Evolutionary conservation across 257 asterid genomes (phyloP), one percentile per base, ranked within the genome.

Genomic region (Catharanthus roseus): DNA sequence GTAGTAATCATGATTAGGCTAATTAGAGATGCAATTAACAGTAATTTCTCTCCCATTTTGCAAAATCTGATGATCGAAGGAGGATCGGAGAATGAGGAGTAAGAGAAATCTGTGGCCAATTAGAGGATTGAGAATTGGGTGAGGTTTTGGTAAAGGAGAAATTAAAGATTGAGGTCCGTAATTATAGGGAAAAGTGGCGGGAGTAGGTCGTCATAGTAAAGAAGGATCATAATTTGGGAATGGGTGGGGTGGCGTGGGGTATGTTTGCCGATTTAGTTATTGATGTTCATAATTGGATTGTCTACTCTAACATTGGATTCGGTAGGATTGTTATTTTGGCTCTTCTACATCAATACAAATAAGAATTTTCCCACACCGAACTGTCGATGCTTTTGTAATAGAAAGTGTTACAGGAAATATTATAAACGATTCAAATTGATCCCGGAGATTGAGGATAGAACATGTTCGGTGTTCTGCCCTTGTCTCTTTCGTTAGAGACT

Each of bases 11-110:
- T 67, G 70, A 72, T 34, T 21, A 81, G 50, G 83, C 68, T 67
- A 42, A 57, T 5, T 26, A 78, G 21, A 57, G 68, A 56, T 63
- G 74, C 57, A 26, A 76, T 66, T 69, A 80, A 10, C 64, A 69
- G 23, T 36, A 57, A 54, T 65, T 56, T 67, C 72, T 72, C 75
- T 50, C 77, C 85, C 84, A 82, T 51, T 78, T 61, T 72, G 68
- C 29, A 26, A 16, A 39, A n/a, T 53, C 65, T 73, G 38, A n/a
- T 64, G 12, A 7, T 38, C 41, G n/a, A n/a, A n/a, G n/a, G n/a
- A n/a, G n/a, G n/a, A n/a, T n/a, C 47, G 11, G 56, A 68, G 64
- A 34, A 28, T 33, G 69, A 67, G 16, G 57, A n/a, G n/a, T n/a
- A 12, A 24, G 70, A 66, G 34, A 49, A n/a, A n/a, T n/a, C n/a